phyloP scores from a whole-genome alignment of 2,329 filamentous ascomycete species.

The Calonectria naviculata region DNA sequence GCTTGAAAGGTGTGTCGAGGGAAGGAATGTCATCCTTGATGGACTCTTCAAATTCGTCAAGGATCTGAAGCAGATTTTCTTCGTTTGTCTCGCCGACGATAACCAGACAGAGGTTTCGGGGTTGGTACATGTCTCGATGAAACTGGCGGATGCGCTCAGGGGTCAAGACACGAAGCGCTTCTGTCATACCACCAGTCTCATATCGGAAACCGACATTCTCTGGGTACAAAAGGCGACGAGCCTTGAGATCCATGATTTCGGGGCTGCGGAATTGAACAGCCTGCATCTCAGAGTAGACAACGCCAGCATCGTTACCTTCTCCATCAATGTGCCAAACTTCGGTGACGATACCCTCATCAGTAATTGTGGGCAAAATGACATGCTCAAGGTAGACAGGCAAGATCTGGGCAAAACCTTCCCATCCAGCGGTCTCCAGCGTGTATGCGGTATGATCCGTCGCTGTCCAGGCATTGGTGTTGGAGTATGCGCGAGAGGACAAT shows the following conservation, averaged over 20 bases:
- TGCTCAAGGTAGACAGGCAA: slow-evolving; percentile 96
- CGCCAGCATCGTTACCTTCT: slow-evolving; percentile 92
- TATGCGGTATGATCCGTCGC: slow-evolving; percentile 97
- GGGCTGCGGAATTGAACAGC: slow-evolving; percentile 86
- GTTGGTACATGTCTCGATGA: slow-evolving; percentile 97
- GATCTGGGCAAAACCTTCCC: slow-evolving; percentile 96
- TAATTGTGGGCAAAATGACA: slow-evolving; percentile 89
- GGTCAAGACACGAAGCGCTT: slow-evolving; percentile 86
- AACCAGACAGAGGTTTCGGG: slow-evolving; percentile 91
- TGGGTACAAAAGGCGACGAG: slow-evolving; percentile 85
- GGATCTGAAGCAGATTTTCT: slow-evolving; percentile 78
- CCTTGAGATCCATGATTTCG: slow-evolving; percentile 88
- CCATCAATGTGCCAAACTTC: slow-evolving; percentile 98
- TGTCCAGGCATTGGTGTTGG: slow-evolving; percentile 96
- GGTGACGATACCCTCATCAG: slow-evolving; percentile 91
- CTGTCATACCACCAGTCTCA: slow-evolving; percentile 98
- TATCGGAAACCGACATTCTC: slow-evolving; percentile 93
- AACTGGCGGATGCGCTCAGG: slow-evolving; percentile 94
- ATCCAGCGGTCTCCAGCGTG: slow-evolving; percentile 93
- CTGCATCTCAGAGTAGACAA: slow-evolving; percentile 99
- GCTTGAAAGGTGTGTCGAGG: slow-evolving; percentile 78
- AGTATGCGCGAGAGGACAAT: slow-evolving; percentile 92
- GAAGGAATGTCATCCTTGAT: slow-evolving; percentile 86
- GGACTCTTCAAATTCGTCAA: slow-evolving; percentile 89
- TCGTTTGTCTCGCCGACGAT: slow-evolving; percentile 95